Conservation (phyloP, 805 yeast species). For the Crinitomyces ghanaensis region DNA sequence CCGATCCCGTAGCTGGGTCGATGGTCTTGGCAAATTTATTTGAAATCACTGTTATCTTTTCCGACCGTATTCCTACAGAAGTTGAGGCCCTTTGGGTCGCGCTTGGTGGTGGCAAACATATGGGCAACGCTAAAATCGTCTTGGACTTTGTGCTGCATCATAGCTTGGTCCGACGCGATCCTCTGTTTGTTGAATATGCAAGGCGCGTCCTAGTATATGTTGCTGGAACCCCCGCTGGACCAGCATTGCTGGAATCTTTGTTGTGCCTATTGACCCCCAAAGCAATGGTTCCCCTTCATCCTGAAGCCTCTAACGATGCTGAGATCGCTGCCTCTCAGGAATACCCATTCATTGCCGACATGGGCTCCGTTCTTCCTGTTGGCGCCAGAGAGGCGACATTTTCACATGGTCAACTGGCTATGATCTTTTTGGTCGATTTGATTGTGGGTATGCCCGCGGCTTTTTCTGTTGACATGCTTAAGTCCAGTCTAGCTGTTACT, state of each 20-base stretch:
- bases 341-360: conserved; percentile 72
- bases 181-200: conserved; percentile 64
- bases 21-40: conserved; percentile 75
- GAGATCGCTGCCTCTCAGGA: conserved; percentile 26
- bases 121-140: conserved; percentile 59
- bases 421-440: conserved; percentile 75
- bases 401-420: conserved; percentile 77
- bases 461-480: conserved; percentile 49
- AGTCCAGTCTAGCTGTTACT: conserved; percentile 53
- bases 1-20: conserved; percentile 28
- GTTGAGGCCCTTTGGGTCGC: conserved; percentile 95
- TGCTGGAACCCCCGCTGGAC: conserved; percentile 37
- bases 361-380: conserved; percentile 44
- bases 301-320: conserved; percentile 25
- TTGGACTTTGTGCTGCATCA: conserved; percentile 57
- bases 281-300: conserved; percentile 71
- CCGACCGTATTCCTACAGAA: conserved; percentile 67
- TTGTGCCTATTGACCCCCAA: conserved; percentile 68
- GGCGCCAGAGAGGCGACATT: conserved; percentile 57
- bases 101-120: conserved; percentile 61
- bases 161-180: conserved; percentile 58
- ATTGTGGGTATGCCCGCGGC: too few relatives aligned
- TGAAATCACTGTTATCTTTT: conserved; percentile 72
- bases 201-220: conserved; percentile 74
- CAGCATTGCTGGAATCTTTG: conserved; percentile 46